These are phyloP conservation scores for Aureobasidium leucospermi DNA, from an alignment of 2,329 filamentous ascomycete genomes.

Conservation along the genomic window DNA sequence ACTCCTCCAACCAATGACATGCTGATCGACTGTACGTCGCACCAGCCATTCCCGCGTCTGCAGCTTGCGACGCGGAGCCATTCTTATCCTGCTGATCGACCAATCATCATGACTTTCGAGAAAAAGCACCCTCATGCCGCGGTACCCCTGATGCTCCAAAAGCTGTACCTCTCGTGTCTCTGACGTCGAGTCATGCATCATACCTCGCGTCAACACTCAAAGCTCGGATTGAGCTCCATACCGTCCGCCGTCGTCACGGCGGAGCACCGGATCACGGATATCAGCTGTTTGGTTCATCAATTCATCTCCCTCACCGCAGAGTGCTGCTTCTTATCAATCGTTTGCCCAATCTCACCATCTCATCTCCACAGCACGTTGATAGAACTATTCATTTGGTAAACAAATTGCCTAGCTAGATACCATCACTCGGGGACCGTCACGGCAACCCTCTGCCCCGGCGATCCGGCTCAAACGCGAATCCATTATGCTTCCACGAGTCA, in stretches of 20 bases:
- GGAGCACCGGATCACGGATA: background rate
- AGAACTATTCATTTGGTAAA: background rate
- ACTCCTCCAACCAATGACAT: constrained; percentile 8
- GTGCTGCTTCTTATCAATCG: background rate
- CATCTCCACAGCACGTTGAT: constrained; percentile 5
- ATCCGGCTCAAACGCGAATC: constrained; percentile 3
- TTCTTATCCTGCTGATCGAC: background rate
- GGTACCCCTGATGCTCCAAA: constrained; percentile 5
- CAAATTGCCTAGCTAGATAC: background rate
- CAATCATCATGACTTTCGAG: constrained; percentile 6
- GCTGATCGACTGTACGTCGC: constrained; percentile 12
- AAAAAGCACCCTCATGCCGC: constrained; percentile 10
- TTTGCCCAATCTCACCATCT: background rate
- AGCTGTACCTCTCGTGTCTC: constrained; percentile 8
- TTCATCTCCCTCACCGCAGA: background rate
- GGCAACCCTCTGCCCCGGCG: background rate
- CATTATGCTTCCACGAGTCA: constrained; percentile 7
- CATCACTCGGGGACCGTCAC: background rate
- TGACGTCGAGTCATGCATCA: constrained; percentile 13
- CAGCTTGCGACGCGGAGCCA: background rate
- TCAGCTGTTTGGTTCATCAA: constrained; percentile 6
- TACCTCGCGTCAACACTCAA: background rate
- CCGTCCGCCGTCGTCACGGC: background rate
- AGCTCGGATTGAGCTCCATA: constrained; percentile 1
- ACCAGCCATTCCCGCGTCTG: constrained; percentile 6